These are phyloP conservation scores for Cucurbita pepo DNA, from an alignment of 306 rosid species.

Conservation along the genomic window DNA sequence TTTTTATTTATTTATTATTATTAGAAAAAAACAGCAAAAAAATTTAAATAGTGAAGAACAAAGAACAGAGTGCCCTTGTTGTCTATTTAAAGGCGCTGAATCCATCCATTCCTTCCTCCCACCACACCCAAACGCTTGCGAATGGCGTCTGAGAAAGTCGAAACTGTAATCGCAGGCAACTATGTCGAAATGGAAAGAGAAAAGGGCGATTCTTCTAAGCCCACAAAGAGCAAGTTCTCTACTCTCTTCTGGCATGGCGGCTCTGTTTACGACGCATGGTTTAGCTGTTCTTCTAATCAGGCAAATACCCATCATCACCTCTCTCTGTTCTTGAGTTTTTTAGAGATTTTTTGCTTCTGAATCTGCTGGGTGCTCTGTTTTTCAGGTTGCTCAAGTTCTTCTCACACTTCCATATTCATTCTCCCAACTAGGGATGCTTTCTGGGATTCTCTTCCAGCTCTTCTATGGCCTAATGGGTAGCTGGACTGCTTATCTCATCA, in stretches of 20 bases:
- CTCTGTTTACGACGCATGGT: slow-evolving; percentile 98
- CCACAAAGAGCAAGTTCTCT: slow-evolving; percentile 39
- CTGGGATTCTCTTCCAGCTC: slow-evolving; percentile 86
- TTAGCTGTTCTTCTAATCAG: slow-evolving; percentile 96
- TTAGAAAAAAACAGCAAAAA: neutral
- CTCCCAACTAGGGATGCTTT: slow-evolving; percentile 85
- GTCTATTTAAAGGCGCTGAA: slow-evolving; percentile 26
- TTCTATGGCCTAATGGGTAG: slow-evolving; percentile 94
- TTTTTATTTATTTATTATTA: too few relatives aligned
- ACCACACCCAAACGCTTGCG: neutral
- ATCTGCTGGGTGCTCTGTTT: neutral
- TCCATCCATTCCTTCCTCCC: slow-evolving; percentile 20
- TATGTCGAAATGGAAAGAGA: slow-evolving; percentile 90
- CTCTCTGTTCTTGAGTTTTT: neutral
- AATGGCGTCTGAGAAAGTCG: slow-evolving; percentile 98
- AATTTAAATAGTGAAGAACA: neutral
- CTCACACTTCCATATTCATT: slow-evolving; percentile 91
- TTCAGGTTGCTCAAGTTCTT: slow-evolving; percentile 96
- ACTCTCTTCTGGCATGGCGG: slow-evolving; percentile 82
- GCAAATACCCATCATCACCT: slow-evolving; percentile 10
- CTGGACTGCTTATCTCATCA: slow-evolving; percentile 96
- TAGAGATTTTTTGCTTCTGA: neutral
- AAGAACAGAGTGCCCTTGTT: slow-evolving; percentile 1
- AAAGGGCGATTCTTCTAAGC: slow-evolving; percentile 35
- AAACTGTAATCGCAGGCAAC: slow-evolving; percentile 83